Evolutionary conservation across 2,329 filamentous ascomycete species (phyloP), one percentile per base, ranked within the genome.

Genomic region (Ophiostoma quercus): DNA sequence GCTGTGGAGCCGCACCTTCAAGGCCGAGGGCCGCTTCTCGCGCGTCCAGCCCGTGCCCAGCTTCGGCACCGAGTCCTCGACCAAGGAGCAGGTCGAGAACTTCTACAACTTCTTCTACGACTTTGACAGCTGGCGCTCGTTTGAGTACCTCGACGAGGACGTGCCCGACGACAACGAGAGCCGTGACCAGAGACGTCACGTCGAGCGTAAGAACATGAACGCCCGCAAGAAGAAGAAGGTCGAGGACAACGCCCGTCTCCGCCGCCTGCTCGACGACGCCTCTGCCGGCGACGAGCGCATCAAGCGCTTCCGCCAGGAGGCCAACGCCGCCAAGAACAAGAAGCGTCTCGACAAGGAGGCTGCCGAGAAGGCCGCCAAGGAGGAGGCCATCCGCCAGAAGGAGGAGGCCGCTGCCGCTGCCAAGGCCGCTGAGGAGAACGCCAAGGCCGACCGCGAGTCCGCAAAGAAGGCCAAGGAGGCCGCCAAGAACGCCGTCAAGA

Each of bases 31-130:
- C 14, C 92, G 95, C 73, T 99, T 99, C 88, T 96, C 92, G 80
- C 95, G 93, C 81, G 85, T 81, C 72, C 92, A 96, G 79, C 94
- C 94, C 7, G 95, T 97, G 2, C 96, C 95, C 6, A 82, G 85
- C 75, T 89, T 99, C 71, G 95, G 95, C 73, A 87, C 92, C 77
- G 92, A 92, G 74, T 90, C 96, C 74, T 90, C 91, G 77, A 87
- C 87, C 76, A 92, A 94, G 81, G 92, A 96, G 78, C 90, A 97
- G 9, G 95, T 99, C 66, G 94, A 98, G 78, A 84, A 85, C 69
- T 99, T 99, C 81, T 99, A 99, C 87, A 97, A 99, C 86, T 99
- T 98, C 85, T 99, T 92, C 90, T 99, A 98, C 86, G 96, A 94
- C 86, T 96, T 99, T 77, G 95, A 99, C 85, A 95, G 91, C 80